Conservation (phyloP, 352 stramenopile genomes). For the Phytophthora melonis region DNA sequence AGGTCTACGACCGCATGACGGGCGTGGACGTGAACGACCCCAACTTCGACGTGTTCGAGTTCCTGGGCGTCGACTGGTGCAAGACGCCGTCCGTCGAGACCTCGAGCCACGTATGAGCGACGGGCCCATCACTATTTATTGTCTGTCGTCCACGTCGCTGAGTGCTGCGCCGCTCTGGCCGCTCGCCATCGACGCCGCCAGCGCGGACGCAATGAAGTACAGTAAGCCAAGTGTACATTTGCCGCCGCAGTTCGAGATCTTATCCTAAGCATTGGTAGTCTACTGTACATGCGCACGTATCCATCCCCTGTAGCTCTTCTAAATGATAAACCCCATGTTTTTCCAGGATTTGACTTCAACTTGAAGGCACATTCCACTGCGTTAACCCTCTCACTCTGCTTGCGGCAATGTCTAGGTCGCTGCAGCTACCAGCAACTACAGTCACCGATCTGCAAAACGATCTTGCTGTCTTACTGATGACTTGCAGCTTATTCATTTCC, state of each 20-base stretch:
- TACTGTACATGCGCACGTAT: background rate
- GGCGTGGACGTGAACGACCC: slow-evolving; percentile 59
- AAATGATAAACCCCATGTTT: background rate
- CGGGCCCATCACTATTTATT: slow-evolving; percentile 29
- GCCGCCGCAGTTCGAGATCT: too few species aligned
- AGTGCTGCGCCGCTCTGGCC: background rate
- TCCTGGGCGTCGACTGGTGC: slow-evolving; percentile 64
- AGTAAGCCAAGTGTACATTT: background rate
- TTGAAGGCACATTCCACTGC: background rate
- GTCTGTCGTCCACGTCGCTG: background rate
- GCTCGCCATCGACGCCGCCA: background rate
- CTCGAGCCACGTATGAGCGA: slow-evolving; percentile 14
- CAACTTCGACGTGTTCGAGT: slow-evolving; percentile 59
- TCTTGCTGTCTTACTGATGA: too few species aligned
- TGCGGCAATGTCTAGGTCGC: too few species aligned
- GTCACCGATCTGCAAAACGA: too few species aligned
- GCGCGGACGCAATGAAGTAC: background rate
- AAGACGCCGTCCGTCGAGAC: slow-evolving; percentile 35
- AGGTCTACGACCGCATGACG: slow-evolving; percentile 53
- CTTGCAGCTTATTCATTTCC: too few species aligned
- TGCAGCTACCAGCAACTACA: too few species aligned
- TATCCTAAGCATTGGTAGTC: background rate
- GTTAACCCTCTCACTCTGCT: too few species aligned
- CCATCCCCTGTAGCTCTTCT: background rate
- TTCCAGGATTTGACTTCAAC: background rate